These are phyloP conservation scores for Talaromyces sp. DNA, from an alignment of 2,329 filamentous ascomycete genomes.

Conservation along the genomic window DNA sequence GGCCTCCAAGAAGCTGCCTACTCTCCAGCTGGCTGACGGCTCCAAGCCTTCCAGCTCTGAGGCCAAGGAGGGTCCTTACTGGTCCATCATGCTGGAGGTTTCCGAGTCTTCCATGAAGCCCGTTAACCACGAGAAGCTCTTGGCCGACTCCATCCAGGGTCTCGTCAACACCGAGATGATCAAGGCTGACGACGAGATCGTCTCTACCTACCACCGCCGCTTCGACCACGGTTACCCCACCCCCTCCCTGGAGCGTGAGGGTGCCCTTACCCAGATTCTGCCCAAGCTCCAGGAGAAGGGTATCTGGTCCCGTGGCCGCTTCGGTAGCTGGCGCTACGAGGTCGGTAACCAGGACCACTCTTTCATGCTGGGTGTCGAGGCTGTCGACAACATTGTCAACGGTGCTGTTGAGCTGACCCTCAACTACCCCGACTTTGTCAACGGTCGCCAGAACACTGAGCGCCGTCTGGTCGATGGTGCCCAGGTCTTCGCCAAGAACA, in stretches of 20 bases:
- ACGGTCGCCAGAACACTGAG: constrained; percentile 66
- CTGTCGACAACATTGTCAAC: constrained; percentile 85
- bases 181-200: constrained; percentile 85
- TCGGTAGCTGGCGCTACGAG: constrained; percentile 98
- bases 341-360: constrained; percentile 96
- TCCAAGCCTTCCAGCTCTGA: constrained; percentile 73
- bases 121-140: constrained; percentile 79
- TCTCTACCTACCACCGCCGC: constrained; percentile 95
- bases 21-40: constrained; percentile 81
- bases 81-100: constrained; percentile 99
- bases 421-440: constrained; percentile 97
- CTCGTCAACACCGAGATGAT: constrained; percentile 98
- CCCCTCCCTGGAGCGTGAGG: constrained; percentile 90
- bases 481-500: constrained; percentile 58
- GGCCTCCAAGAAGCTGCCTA: constrained; percentile 77
- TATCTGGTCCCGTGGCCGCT: constrained; percentile 94
- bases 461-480: constrained; percentile 64
- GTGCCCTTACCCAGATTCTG: constrained; percentile 86
- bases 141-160: constrained; percentile 91
- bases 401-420: constrained; percentile 89
- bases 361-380: constrained; percentile 96
- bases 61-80: constrained; percentile 89
- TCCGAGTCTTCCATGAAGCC: constrained; percentile 96
- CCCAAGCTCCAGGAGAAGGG: constrained; percentile 88
- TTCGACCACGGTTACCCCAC: constrained; percentile 99